These are phyloP conservation scores for Rhodotorula sp. DNA, from an alignment of 1,284 basidiomycete genomes.

Conservation along the genomic window DNA sequence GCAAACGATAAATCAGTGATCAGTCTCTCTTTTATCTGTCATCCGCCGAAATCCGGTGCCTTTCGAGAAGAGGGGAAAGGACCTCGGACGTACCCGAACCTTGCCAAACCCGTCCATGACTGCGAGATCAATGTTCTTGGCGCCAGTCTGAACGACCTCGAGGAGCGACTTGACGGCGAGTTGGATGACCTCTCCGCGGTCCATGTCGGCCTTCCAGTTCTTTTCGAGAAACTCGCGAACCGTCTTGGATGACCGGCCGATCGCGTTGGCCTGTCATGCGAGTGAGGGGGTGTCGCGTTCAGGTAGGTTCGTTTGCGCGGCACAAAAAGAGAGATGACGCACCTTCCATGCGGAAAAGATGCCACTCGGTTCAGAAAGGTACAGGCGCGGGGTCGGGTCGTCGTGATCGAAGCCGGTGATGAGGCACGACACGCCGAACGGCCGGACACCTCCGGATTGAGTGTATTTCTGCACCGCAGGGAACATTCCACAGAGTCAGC, in stretches of 20 bases:
- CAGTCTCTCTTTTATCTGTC: too few species aligned
- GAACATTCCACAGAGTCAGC: slow-evolving; percentile 15
- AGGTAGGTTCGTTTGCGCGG: background rate
- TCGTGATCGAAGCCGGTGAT: slow-evolving; percentile 97
- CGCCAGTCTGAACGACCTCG: slow-evolving; percentile 98
- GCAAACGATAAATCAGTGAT: too few species aligned
- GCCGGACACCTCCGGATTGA: slow-evolving; percentile 96
- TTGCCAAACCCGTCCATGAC: slow-evolving; percentile 92
- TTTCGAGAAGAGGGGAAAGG: slow-evolving; percentile 2
- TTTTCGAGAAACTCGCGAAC: slow-evolving; percentile 99
- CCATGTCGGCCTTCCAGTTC: slow-evolving; percentile 90
- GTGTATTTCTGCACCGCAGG: slow-evolving; percentile 61
- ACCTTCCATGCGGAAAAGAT: slow-evolving; percentile 99
- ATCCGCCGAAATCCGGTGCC: too few species aligned
- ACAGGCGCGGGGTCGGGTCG: slow-evolving; percentile 81
- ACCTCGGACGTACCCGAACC: slow-evolving; percentile 64
- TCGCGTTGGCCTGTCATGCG: slow-evolving; percentile 77
- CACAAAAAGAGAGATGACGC: slow-evolving; percentile 38
- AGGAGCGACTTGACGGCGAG: slow-evolving; percentile 92
- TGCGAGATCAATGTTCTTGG: slow-evolving; percentile 98
- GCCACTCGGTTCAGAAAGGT: slow-evolving; percentile 96
- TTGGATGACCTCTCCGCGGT: slow-evolving; percentile 86
- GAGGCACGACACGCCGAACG: slow-evolving; percentile 95
- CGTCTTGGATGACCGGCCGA: slow-evolving; percentile 95
- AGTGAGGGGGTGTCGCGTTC: background rate